Conservation (phyloP, 352 stramenopile species). For the Plasmopara muralis region DNA sequence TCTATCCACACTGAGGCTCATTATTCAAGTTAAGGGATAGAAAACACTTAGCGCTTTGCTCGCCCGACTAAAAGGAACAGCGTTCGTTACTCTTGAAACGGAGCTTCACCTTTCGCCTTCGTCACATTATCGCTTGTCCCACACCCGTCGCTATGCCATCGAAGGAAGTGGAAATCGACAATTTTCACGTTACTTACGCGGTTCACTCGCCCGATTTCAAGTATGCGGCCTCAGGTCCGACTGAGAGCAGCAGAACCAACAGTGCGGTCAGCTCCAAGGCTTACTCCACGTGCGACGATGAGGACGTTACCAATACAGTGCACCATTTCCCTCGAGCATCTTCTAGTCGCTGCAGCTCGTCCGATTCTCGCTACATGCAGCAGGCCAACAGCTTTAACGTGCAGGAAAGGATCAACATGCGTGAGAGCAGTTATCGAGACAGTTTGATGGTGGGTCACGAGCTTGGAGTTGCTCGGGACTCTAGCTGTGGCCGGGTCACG, state of each 20-base stretch:
- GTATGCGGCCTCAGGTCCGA: slow-evolving; percentile 10
- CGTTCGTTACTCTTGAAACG: slow-evolving; percentile 9
- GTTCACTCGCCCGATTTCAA: slow-evolving; percentile 5
- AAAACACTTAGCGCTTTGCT: slow-evolving; percentile 4
- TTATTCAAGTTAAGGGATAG: slow-evolving; percentile 19
- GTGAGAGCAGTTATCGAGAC: slow-evolving; percentile 44
- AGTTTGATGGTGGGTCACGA: slow-evolving; percentile 31
- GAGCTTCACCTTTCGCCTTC: slow-evolving; percentile 1
- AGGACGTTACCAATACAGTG: slow-evolving; percentile 24
- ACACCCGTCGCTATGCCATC: slow-evolving; percentile 19
- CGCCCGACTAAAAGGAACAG: not conserved
- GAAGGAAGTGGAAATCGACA: slow-evolving; percentile 38
- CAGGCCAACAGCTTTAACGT: slow-evolving; percentile 54
- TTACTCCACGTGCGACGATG: slow-evolving; percentile 24
- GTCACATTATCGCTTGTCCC: slow-evolving; percentile 1
- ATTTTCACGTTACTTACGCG: slow-evolving; percentile 19
- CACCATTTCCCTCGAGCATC: slow-evolving; percentile 1
- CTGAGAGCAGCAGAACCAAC: slow-evolving; percentile 21
- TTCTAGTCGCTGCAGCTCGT: slow-evolving; percentile 4
- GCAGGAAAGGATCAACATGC: slow-evolving; percentile 52
- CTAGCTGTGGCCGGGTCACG: slow-evolving; percentile 26
- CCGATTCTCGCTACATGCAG: slow-evolving; percentile 25
- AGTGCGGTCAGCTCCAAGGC: slow-evolving; percentile 23
- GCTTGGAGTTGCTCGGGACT: slow-evolving; percentile 6
- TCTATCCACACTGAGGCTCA: slow-evolving; percentile 1